Percentiles rank a stretch among this genome's conserved stretches.
Conservation (phyloP, 192 early-diverging fungal species). For the Coemansia sp. region DNA sequence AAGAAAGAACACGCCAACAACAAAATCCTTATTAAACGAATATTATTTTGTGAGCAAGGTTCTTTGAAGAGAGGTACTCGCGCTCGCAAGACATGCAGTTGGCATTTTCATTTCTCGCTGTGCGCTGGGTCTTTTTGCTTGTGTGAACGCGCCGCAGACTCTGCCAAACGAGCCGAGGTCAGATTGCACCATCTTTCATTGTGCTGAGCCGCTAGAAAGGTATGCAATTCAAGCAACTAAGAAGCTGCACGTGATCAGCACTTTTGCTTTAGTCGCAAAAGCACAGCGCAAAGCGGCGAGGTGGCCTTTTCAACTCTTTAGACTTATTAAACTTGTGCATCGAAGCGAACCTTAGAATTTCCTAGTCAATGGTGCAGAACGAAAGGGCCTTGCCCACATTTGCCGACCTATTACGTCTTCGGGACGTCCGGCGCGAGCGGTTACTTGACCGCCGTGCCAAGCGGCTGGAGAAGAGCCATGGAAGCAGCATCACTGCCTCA, state of each 20-base stretch:
- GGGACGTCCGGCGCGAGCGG: slow-evolving; percentile 43
- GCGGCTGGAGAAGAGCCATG: background rate
- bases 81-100: background rate
- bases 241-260: background rate
- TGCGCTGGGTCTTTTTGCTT: background rate
- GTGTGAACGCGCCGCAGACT: background rate
- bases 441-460: slow-evolving; percentile 41
- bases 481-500: background rate
- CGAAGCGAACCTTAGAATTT: background rate
- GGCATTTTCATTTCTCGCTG: too few species aligned
- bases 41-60: background rate
- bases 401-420: slow-evolving; percentile 44
- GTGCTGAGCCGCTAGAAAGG: background rate
- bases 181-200: background rate
- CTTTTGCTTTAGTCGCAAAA: background rate
- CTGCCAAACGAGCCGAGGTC: background rate
- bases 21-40: background rate
- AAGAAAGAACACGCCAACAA: background rate
- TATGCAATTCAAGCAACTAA: background rate
- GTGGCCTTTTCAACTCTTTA: background rate
- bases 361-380: background rate
- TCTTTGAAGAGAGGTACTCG: background rate
- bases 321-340: background rate
- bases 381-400: slow-evolving; percentile 25
- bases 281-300: background rate